Conservation (phyloP, 2,329 filamentous ascomycete species). For the Tolypocladium amazonense region DNA sequence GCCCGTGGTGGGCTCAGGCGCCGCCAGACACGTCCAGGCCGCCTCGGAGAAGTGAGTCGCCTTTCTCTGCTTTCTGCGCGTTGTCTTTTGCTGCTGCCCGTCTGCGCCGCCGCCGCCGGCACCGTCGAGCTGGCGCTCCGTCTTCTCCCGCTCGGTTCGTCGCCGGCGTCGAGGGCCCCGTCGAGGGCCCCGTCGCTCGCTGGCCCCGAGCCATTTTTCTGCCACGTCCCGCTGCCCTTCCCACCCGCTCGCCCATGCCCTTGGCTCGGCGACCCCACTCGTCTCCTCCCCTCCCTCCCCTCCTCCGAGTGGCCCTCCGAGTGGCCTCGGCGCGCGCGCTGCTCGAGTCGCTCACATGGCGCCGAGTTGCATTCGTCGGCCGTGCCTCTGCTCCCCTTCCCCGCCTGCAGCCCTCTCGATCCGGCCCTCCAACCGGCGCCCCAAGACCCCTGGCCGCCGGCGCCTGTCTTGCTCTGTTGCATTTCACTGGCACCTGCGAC, state of each 20-base stretch:
- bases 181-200: not conserved
- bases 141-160: not conserved
- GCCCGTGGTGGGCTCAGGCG: conserved; percentile 28
- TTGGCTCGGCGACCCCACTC: conserved; percentile 1
- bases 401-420: conserved; percentile 2
- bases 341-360: conserved; percentile 3
- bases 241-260: not conserved
- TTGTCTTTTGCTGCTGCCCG: not conserved
- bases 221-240: not conserved
- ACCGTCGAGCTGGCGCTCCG: not conserved
- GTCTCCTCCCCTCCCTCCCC: not conserved
- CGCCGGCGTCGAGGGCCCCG: not conserved
- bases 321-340: conserved; percentile 1
- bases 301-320: conserved; percentile 5
- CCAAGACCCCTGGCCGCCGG: not conserved
- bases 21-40: conserved; percentile 35
- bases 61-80: conserved; percentile 1
- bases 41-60: conserved; percentile 44
- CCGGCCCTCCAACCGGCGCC: not conserved
- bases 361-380: conserved; percentile 2
- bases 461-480: not conserved
- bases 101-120: not conserved
- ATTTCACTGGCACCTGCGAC: not conserved
- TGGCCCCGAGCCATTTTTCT: not conserved
- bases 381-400: not conserved